A percentile compares a stretch with the other conserved stretches of the same genome.
Conservation (phyloP, 2,329 filamentous ascomycete genomes). For the Aspergillus sp. region DNA sequence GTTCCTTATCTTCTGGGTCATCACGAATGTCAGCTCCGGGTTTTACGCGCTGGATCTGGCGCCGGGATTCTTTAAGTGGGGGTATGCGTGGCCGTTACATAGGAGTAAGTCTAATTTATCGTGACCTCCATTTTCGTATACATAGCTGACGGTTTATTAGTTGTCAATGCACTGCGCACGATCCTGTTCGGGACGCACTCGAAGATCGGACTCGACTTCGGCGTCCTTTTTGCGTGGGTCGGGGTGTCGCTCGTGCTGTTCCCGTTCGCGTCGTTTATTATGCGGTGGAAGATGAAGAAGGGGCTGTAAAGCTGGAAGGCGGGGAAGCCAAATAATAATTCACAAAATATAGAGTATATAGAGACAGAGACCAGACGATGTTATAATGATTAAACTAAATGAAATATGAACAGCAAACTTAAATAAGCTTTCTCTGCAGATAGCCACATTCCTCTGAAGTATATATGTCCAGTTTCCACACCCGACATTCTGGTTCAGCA, state of each 20-base stretch:
- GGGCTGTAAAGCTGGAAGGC: slow-evolving; percentile 13
- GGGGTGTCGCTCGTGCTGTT: slow-evolving; percentile 27
- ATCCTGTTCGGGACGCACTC: slow-evolving; percentile 62
- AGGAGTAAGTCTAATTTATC: slow-evolving; percentile 48
- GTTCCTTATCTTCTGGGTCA: slow-evolving; percentile 69
- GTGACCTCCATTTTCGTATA: background rate
- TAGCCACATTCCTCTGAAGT: background rate
- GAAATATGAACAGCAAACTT: background rate
- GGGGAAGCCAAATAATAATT: background rate
- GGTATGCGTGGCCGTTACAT: slow-evolving; percentile 64
- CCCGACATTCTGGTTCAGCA: too few species aligned
- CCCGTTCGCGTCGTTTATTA: slow-evolving; percentile 29
- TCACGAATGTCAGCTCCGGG: slow-evolving; percentile 61
- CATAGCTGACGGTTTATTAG: slow-evolving; percentile 19
- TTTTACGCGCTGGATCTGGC: slow-evolving; percentile 62
- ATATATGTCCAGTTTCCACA: too few species aligned
- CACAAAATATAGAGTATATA: background rate
- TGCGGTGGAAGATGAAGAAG: slow-evolving; percentile 34
- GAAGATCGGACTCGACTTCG: slow-evolving; percentile 61
- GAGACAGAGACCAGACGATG: background rate
- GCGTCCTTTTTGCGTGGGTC: slow-evolving; percentile 59
- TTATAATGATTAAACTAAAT: background rate
- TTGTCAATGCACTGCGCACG: slow-evolving; percentile 61
- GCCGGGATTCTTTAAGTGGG: slow-evolving; percentile 61
- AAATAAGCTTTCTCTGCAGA: background rate